Conservation (phyloP, 2,329 filamentous ascomycete species). For the Cytospora piceae region DNA sequence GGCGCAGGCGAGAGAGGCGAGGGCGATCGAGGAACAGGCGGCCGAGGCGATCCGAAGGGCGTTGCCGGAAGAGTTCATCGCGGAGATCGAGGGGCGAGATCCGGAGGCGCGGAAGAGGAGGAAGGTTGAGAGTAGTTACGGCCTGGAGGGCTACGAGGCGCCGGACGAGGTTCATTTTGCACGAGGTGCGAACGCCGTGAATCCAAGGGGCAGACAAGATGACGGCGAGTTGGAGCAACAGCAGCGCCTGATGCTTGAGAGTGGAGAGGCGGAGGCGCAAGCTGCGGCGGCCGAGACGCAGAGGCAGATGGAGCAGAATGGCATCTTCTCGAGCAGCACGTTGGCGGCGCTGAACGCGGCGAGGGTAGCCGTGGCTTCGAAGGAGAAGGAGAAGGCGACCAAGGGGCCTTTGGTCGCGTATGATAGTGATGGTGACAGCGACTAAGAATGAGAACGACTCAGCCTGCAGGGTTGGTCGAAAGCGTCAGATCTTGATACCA, state of each 20-base stretch:
- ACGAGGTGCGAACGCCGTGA: conserved; percentile 70
- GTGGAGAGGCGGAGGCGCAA: conserved; percentile 51
- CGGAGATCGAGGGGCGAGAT: conserved; percentile 90
- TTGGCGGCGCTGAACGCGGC: conserved; percentile 73
- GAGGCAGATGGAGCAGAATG: conserved; percentile 48
- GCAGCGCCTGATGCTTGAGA: conserved; percentile 61
- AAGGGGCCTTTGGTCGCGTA: conserved; percentile 83
- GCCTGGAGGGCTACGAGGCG: conserved; percentile 87
- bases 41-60: conserved; percentile 90
- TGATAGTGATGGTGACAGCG: conserved; percentile 71
- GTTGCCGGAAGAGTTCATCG: conserved; percentile 86
- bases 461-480: conserved; percentile 1
- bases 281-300: conserved; percentile 45
- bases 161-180: conserved; percentile 95
- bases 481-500: conserved; percentile 2
- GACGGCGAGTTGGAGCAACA: conserved; percentile 65
- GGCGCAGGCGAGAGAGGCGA: conserved; percentile 88
- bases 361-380: conserved; percentile 57
- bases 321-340: conserved; percentile 82
- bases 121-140: conserved; percentile 87
- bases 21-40: conserved; percentile 90
- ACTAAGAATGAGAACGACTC: conserved; percentile 10
- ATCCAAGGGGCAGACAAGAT: conserved; percentile 60
- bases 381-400: conserved; percentile 53
- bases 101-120: conserved; percentile 85